A percentile compares a stretch with the other conserved stretches of the same genome.
These are phyloP conservation scores for Populus tremula DNA, from an alignment of 345 rosid genomes.

Conservation along the genomic window DNA sequence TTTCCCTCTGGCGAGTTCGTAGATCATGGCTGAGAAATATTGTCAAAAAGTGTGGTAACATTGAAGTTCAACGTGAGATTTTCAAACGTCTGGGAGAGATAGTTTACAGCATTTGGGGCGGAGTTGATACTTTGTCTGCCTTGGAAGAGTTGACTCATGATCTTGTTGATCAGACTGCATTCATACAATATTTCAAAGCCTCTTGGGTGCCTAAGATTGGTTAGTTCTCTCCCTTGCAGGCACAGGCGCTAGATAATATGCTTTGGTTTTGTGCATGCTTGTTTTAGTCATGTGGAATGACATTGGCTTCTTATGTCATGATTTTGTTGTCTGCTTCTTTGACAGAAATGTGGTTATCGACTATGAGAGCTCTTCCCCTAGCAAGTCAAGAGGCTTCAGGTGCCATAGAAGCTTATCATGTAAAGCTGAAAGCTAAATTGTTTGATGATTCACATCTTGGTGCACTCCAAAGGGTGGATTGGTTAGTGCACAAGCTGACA, in stretches of 20 bases:
- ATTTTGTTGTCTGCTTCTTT: not conserved
- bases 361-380: slow-evolving; percentile 73
- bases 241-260: not conserved
- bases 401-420: slow-evolving; percentile 96
- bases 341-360: slow-evolving; percentile 92
- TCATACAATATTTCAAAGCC: slow-evolving; percentile 72
- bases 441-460: slow-evolving; percentile 95
- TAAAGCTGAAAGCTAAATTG: slow-evolving; percentile 74
- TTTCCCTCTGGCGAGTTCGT: slow-evolving; percentile 88
- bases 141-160: slow-evolving; percentile 64
- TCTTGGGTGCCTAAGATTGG: slow-evolving; percentile 94
- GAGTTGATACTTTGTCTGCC: slow-evolving; percentile 45
- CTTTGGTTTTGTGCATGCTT: not conserved
- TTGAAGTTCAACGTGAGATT: slow-evolving; percentile 70
- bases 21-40: slow-evolving; percentile 91
- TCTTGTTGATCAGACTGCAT: slow-evolving; percentile 76
- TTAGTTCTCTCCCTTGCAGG: slow-evolving; percentile 27
- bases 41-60: slow-evolving; percentile 63
- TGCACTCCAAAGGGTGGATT: slow-evolving; percentile 86
- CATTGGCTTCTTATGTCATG: not conserved
- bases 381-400: slow-evolving; percentile 97
- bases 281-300: not conserved
- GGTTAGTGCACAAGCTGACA: slow-evolving; percentile 94
- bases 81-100: slow-evolving; percentile 74
- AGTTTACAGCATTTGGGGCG: slow-evolving; percentile 66